Conservation (phyloP, 495 filamentous ascomycete genomes). For the Penicillium riverlandense region DNA sequence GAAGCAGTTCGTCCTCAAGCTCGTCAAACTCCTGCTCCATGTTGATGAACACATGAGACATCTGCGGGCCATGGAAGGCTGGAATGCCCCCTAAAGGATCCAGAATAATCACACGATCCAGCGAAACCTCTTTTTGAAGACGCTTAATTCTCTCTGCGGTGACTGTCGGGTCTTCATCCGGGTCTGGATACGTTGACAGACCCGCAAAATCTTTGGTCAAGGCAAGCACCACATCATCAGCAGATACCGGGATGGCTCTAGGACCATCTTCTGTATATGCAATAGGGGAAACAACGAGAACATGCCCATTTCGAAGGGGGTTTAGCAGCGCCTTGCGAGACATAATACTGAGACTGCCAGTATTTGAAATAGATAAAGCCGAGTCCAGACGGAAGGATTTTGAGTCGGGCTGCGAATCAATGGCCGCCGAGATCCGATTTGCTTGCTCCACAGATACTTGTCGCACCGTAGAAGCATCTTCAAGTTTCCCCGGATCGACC, state of each 20-base stretch:
- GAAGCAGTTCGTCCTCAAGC: slow-evolving; percentile 53
- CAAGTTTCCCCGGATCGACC: slow-evolving; percentile 55
- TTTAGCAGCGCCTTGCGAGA: slow-evolving; percentile 55
- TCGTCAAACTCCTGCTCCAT: slow-evolving; percentile 80
- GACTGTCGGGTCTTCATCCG: slow-evolving; percentile 39
- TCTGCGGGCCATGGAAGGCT: slow-evolving; percentile 53
- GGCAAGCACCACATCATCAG: slow-evolving; percentile 64
- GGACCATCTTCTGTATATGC: slow-evolving; percentile 58
- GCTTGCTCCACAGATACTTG: slow-evolving; percentile 52
- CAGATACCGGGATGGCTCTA: slow-evolving; percentile 43
- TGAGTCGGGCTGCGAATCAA: slow-evolving; percentile 58
- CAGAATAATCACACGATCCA: slow-evolving; percentile 84
- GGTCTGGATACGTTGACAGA: slow-evolving; percentile 27
- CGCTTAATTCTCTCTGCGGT: slow-evolving; percentile 36
- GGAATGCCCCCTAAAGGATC: slow-evolving; percentile 88
- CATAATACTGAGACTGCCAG: slow-evolving; percentile 35
- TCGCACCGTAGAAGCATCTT: slow-evolving; percentile 26
- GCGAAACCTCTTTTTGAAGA: slow-evolving; percentile 48
- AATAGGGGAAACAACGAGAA: slow-evolving; percentile 69
- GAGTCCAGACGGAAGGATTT: slow-evolving; percentile 65
- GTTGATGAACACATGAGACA: slow-evolving; percentile 87
- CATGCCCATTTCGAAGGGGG: slow-evolving; percentile 65
- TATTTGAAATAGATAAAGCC: slow-evolving; percentile 41
- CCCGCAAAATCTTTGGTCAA: slow-evolving; percentile 68
- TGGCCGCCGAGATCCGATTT: slow-evolving; percentile 64